A percentile compares a stretch with the other conserved stretches of the same genome.
phyloP scores from a whole-genome alignment of 75 land plant species.

The Sequoia sempervirens region DNA sequence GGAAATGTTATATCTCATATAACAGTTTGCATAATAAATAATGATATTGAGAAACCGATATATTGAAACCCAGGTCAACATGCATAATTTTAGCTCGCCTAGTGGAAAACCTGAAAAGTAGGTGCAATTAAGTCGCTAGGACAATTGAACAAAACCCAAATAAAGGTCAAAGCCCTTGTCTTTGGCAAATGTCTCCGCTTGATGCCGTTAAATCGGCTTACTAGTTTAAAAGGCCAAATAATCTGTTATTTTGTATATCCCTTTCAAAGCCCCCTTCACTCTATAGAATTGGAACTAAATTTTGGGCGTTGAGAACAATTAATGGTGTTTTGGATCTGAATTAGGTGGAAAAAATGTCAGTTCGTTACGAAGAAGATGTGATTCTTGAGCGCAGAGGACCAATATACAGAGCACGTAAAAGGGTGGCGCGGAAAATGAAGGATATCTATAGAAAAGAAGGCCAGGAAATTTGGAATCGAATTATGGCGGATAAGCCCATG shows the following conservation, averaged over 20 bases:
- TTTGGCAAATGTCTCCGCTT: background rate
- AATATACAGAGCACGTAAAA: background rate
- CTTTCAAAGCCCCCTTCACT: background rate
- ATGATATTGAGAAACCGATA: no score
- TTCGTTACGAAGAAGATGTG: background rate
- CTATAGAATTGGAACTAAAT: background rate
- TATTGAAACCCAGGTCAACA: background rate
- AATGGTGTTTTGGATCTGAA: background rate
- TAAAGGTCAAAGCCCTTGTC: background rate
- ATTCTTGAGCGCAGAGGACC: background rate
- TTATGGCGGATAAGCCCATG: conserved; percentile 56
- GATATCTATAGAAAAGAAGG: conserved; percentile 15
- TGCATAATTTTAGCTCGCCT: background rate
- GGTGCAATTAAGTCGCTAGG: background rate
- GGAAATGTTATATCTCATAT: no score
- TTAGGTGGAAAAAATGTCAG: background rate
- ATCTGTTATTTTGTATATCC: background rate
- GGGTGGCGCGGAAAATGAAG: background rate
- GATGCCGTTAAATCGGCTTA: background rate
- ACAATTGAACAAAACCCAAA: no score
- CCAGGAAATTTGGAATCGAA: conserved; percentile 39
- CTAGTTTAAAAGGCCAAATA: background rate
- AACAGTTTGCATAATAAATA: no score
- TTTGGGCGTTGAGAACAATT: background rate
- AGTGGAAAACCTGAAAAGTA: background rate